Percentiles rank a stretch among this genome's conserved stretches.
Conservation (phyloP, 495 filamentous ascomycete genomes). For the Pseudoneurospora amorphoporcata region DNA sequence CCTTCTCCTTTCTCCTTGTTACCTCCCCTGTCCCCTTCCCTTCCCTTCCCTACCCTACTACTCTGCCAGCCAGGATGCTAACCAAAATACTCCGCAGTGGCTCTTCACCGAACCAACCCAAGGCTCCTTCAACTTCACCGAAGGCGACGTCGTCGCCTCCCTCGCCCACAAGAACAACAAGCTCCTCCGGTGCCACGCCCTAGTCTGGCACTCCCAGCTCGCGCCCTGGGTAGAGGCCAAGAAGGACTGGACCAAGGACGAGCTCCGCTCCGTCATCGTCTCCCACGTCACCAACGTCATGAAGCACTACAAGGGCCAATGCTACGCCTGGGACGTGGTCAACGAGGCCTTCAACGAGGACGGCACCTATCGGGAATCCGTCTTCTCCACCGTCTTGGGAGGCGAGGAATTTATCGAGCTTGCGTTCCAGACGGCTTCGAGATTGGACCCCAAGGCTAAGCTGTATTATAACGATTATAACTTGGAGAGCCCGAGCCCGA, state of each 20-base stretch:
- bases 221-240: constrained; percentile 41
- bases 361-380: constrained; percentile 41
- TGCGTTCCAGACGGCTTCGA: constrained; percentile 41
- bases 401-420: constrained; percentile 42
- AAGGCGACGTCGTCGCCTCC: constrained; percentile 36
- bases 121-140: constrained; percentile 38
- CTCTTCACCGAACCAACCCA: constrained; percentile 35
- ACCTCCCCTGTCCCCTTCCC: background rate
- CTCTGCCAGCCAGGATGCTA: background rate
- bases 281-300: constrained; percentile 43
- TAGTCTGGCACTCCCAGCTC: constrained; percentile 49
- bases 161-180: constrained; percentile 36
- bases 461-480: constrained; percentile 63
- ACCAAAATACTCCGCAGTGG: constrained; percentile 19
- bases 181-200: constrained; percentile 44
- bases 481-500: constrained; percentile 37
- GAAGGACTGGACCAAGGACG: constrained; percentile 42
- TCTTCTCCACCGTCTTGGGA: constrained; percentile 46
- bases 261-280: constrained; percentile 33
- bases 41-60: background rate
- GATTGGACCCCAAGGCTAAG: constrained; percentile 45
- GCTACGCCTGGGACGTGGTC: constrained; percentile 50
- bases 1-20: too few relatives aligned
- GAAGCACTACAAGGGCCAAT: constrained; percentile 42
- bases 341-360: constrained; percentile 61